Conservation (phyloP, 305 asterid species). For the Solanum hybrid region DNA sequence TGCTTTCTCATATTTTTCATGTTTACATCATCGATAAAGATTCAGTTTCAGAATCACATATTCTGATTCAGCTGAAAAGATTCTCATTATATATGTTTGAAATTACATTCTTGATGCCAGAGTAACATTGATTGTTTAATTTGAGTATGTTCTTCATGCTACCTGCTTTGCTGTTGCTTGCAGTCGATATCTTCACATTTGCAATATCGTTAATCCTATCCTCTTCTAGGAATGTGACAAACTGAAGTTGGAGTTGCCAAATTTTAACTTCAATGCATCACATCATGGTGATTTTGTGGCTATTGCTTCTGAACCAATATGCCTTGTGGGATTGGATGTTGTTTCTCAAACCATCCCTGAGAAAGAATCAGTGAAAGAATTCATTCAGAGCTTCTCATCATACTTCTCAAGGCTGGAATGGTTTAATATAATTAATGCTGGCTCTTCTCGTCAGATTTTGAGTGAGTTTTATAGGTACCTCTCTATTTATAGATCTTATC, state of each 20-base stretch:
- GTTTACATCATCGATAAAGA: not conserved
- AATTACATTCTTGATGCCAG: not conserved
- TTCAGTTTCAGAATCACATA: not conserved
- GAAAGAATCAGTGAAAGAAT: slow-evolving; percentile 53
- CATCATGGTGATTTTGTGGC: slow-evolving; percentile 92
- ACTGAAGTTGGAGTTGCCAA: slow-evolving; percentile 31
- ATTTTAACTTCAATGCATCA: slow-evolving; percentile 74
- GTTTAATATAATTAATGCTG: slow-evolving; percentile 37
- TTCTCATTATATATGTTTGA: not conserved
- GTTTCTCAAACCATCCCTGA: slow-evolving; percentile 47
- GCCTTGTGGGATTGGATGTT: slow-evolving; percentile 82
- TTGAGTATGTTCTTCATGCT: not conserved
- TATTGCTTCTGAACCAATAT: slow-evolving; percentile 88
- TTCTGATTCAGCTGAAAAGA: not conserved
- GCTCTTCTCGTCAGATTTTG: slow-evolving; percentile 48
- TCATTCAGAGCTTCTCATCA: slow-evolving; percentile 47
- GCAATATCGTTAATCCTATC: not conserved
- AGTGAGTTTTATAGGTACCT: slow-evolving; percentile 55
- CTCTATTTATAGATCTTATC: not conserved
- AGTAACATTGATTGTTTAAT: not conserved
- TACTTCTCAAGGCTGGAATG: slow-evolving; percentile 72
- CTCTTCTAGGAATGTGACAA: slow-evolving; percentile 24
- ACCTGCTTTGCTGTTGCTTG: not conserved
- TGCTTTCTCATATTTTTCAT: not conserved
- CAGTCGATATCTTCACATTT: not conserved